phyloP scores from a whole-genome alignment of 768 basidiomycete species.

The Leccinum disarticulatum region DNA sequence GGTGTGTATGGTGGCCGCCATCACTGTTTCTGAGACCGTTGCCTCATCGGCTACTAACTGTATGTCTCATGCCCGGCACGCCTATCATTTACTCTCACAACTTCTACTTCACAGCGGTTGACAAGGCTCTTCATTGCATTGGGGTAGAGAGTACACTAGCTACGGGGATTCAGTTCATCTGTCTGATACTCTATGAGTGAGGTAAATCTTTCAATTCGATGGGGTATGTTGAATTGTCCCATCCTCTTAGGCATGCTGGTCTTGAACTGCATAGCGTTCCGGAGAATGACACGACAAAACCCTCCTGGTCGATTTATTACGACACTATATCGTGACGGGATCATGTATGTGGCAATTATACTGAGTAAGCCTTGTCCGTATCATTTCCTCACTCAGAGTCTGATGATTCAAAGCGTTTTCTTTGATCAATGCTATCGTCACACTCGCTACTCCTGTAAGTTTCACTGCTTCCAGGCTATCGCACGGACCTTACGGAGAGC shows the following conservation, averaged over 20 bases:
- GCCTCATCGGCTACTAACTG: constrained; percentile 1
- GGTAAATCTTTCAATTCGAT: neutral
- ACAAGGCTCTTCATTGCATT: constrained; percentile 11
- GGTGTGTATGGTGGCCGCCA: constrained; percentile 6
- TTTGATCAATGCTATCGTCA: constrained; percentile 16
- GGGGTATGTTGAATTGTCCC: neutral
- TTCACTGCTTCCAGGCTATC: neutral
- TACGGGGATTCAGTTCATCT: constrained; percentile 10
- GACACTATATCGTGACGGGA: constrained; percentile 18
- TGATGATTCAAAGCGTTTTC: constrained; percentile 14
- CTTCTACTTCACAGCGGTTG: constrained; percentile 7
- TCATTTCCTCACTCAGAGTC: neutral
- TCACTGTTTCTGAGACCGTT: constrained; percentile 11
- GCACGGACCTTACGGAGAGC: neutral
- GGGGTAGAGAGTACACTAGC: constrained; percentile 4
- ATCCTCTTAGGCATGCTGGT: constrained; percentile 14
- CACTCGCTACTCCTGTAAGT: constrained; percentile 11
- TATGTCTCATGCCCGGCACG: neutral
- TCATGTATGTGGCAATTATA: constrained; percentile 21
- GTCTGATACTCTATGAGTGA: constrained; percentile 18
- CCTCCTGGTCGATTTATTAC: constrained; percentile 9
- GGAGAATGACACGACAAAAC: constrained; percentile 13
- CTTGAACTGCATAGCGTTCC: constrained; percentile 19
- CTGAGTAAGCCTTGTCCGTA: constrained; percentile 4
- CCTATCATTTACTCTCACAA: neutral